Evolutionary conservation across 371 early-diverging fungal genomes (phyloP).

Genomic region (Lichtheimia ornata): DNA sequence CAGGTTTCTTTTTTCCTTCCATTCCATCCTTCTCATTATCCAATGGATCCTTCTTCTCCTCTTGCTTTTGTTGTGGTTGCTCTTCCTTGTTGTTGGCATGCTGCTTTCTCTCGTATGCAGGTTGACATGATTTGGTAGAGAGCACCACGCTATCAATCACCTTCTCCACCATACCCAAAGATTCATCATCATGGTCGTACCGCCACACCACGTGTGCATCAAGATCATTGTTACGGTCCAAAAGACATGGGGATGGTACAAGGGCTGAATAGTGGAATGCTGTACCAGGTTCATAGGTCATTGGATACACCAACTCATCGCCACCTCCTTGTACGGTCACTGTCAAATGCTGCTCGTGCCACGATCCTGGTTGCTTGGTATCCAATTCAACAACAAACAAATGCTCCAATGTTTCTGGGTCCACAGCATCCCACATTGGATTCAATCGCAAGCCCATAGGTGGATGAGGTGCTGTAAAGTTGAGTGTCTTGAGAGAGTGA

Average conservation of each 20-base stretch:
- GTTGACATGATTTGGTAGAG: not conserved
- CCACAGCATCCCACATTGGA: conserved; percentile 10
- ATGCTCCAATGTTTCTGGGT: conserved; percentile 9
- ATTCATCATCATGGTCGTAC: not conserved
- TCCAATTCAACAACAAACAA: conserved; percentile 3
- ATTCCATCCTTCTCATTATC: too few species aligned
- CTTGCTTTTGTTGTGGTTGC: too few species aligned
- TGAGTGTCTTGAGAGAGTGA: too few species aligned
- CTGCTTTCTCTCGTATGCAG: not conserved
- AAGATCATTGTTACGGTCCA: conserved; percentile 9
- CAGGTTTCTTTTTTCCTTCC: not conserved
- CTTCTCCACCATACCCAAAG: not conserved
- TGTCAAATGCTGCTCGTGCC: not conserved
- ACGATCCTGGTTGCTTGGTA: not conserved
- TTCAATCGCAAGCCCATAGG: not conserved
- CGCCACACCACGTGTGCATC: conserved; percentile 7
- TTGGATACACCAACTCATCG: not conserved
- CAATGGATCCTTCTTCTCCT: too few species aligned
- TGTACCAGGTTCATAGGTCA: not conserved
- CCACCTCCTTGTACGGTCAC: not conserved
- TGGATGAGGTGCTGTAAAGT: too few species aligned
- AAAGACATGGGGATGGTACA: conserved; percentile 16
- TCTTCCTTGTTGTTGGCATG: not conserved
- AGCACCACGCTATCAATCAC: not conserved
- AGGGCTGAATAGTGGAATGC: conserved; percentile 3